These are phyloP conservation scores for Leavenworthia alabamica DNA, from an alignment of 345 rosid species.

Conservation along the genomic window DNA sequence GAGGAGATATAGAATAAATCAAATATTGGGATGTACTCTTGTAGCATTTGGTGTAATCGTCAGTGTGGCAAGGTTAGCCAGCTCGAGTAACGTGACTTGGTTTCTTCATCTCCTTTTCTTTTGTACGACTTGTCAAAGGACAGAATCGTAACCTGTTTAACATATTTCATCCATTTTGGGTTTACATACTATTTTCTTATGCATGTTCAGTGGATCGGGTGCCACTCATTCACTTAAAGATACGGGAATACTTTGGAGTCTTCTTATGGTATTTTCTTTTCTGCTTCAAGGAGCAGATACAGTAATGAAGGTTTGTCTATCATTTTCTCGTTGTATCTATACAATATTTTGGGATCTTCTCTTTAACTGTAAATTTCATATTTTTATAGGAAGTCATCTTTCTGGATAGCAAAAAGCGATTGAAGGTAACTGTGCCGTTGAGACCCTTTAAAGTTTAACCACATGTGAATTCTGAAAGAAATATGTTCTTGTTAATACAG, in stretches of 20 bases:
- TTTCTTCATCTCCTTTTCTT: neutral
- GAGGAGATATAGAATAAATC: constrained; percentile 76
- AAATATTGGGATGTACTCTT: constrained; percentile 74
- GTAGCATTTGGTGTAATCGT: constrained; percentile 76
- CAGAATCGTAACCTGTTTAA: neutral
- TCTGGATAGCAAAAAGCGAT: constrained; percentile 41
- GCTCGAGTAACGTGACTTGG: constrained; percentile 4
- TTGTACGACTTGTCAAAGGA: neutral
- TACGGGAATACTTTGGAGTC: constrained; percentile 81
- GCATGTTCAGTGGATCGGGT: constrained; percentile 63
- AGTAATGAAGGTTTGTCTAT: constrained; percentile 61
- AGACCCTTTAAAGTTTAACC: neutral
- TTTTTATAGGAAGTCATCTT: constrained; percentile 75
- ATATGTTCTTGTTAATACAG: constrained; percentile 34
- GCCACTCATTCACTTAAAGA: constrained; percentile 68
- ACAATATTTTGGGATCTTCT: constrained; percentile 6
- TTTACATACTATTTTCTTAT: constrained; percentile 20
- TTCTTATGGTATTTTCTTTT: constrained; percentile 79
- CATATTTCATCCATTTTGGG: constrained; percentile 13
- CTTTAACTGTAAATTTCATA: constrained; percentile 11
- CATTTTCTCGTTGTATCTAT: constrained; percentile 11
- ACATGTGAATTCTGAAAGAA: constrained; percentile 9
- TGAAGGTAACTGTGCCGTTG: constrained; percentile 46
- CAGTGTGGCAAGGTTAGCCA: constrained; percentile 74
- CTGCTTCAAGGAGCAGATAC: constrained; percentile 89